Percentiles rank a stretch among this genome's conserved stretches.
Evolutionary conservation across 208 protist genomes (phyloP).

Genomic region (Acanthamoeba lenticulata): DNA sequence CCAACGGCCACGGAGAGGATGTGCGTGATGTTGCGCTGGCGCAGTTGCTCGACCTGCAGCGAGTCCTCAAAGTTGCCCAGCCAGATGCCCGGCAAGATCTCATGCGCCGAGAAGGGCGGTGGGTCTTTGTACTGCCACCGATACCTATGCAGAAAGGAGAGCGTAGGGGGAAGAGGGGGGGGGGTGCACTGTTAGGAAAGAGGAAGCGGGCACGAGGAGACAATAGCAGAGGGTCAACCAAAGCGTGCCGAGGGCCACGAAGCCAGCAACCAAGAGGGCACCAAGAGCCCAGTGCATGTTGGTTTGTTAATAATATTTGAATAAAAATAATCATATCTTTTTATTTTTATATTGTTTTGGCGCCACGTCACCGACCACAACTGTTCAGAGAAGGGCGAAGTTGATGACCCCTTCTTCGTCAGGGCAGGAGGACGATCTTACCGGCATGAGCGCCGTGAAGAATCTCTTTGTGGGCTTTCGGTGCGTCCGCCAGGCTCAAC

Average conservation of each 20-base stretch:
- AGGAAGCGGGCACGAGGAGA: no score
- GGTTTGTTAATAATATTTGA: no score
- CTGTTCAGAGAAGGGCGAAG: no score
- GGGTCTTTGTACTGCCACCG: not conserved
- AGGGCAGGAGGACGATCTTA: constrained; percentile 59
- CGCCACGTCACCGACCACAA: no score
- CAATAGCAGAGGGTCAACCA: no score
- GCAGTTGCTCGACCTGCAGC: not conserved
- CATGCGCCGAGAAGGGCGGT: not conserved
- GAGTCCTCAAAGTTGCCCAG: constrained; percentile 50
- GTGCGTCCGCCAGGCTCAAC: not conserved
- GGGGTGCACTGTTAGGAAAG: not conserved
- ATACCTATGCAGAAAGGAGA: not conserved
- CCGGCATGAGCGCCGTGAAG: not conserved
- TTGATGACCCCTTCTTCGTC: no score
- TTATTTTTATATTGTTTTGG: no score
- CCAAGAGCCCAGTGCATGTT: no score
- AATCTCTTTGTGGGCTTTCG: constrained; percentile 20
- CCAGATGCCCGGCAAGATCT: not conserved
- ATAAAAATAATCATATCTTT: no score
- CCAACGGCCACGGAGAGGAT: not conserved
- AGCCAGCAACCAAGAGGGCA: no score
- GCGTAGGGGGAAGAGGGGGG: not conserved
- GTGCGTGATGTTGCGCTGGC: not conserved
- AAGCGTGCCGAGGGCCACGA: no score